These are phyloP conservation scores for Sanghuangporus baumii DNA, from an alignment of 1,284 basidiomycete genomes.

Conservation along the genomic window DNA sequence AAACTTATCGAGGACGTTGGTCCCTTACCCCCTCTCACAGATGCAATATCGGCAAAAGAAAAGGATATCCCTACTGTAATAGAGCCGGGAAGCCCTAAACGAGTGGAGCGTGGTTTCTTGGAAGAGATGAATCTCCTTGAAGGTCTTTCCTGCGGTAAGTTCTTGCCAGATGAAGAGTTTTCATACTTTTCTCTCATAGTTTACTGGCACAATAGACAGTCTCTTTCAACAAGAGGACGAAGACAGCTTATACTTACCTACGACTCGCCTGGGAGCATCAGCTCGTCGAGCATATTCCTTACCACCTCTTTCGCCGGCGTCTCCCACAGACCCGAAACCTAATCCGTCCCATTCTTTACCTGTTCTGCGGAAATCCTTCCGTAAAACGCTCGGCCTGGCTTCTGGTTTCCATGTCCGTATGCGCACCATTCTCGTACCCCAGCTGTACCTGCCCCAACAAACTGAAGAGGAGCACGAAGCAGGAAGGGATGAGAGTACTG, in stretches of 20 bases:
- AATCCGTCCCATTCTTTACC: slow-evolving; percentile 42
- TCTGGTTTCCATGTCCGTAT: slow-evolving; percentile 84
- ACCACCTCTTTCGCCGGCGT: slow-evolving; percentile 38
- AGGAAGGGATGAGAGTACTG: slow-evolving; percentile 73
- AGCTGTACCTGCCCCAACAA: slow-evolving; percentile 51
- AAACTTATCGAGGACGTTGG: slow-evolving; percentile 37
- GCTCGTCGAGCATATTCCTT: slow-evolving; percentile 63
- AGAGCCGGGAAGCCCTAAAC: neutral
- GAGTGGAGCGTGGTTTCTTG: slow-evolving; percentile 27
- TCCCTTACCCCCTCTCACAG: slow-evolving; percentile 22
- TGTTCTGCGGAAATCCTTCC: slow-evolving; percentile 77
- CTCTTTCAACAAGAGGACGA: slow-evolving; percentile 33
- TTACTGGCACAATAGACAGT: neutral
- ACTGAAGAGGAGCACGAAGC: slow-evolving; percentile 45
- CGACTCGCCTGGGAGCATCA: slow-evolving; percentile 56
- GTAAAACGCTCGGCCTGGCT: slow-evolving; percentile 70
- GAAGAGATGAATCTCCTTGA: slow-evolving; percentile 79
- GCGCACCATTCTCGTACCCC: slow-evolving; percentile 83
- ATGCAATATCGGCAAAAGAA: neutral
- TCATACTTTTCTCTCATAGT: neutral
- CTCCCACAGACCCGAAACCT: slow-evolving; percentile 35
- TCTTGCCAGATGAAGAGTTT: neutral
- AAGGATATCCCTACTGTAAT: neutral
- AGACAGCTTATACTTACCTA: slow-evolving; percentile 44
- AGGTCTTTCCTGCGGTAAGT: slow-evolving; percentile 50